Conservation (phyloP, 1,284 basidiomycete species). For the Apiotrichum laibachii region DNA sequence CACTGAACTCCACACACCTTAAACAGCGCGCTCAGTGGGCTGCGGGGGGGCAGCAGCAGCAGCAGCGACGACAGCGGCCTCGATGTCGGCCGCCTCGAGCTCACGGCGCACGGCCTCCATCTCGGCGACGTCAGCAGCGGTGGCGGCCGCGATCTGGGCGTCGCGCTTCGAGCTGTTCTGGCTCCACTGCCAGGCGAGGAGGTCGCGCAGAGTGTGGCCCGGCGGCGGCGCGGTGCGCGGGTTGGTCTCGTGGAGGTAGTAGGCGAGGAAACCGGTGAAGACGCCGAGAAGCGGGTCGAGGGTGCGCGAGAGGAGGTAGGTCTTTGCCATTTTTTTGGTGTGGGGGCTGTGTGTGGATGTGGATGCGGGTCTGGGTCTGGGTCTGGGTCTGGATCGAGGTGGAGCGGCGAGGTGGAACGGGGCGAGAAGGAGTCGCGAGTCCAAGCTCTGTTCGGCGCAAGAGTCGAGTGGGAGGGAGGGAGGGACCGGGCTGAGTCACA, state of each 20-base stretch:
- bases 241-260: constrained; percentile 77
- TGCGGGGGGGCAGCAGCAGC: not conserved
- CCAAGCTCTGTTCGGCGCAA: too few species aligned
- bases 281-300: constrained; percentile 73
- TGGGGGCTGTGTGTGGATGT: not conserved
- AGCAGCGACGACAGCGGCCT: not conserved
- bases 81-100: constrained; percentile 27
- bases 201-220: constrained; percentile 63
- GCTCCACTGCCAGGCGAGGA: constrained; percentile 68
- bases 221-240: constrained; percentile 68
- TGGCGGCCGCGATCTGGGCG: constrained; percentile 21
- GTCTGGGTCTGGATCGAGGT: not conserved
- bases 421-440: too few species aligned
- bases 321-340: constrained; percentile 32
- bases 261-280: constrained; percentile 75
- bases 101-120: constrained; percentile 44
- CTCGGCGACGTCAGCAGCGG: constrained; percentile 27
- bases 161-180: constrained; percentile 32
- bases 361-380: not conserved
- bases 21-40: not conserved
- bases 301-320: constrained; percentile 48
- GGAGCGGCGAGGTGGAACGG: too few species aligned
- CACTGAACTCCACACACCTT: not conserved
- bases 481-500: too few species aligned
- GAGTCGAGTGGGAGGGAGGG: too few species aligned